A percentile compares a stretch with the other conserved stretches of the same genome.
Conservation (phyloP, 768 basidiomycete species). For the Boletus rubropictus region DNA sequence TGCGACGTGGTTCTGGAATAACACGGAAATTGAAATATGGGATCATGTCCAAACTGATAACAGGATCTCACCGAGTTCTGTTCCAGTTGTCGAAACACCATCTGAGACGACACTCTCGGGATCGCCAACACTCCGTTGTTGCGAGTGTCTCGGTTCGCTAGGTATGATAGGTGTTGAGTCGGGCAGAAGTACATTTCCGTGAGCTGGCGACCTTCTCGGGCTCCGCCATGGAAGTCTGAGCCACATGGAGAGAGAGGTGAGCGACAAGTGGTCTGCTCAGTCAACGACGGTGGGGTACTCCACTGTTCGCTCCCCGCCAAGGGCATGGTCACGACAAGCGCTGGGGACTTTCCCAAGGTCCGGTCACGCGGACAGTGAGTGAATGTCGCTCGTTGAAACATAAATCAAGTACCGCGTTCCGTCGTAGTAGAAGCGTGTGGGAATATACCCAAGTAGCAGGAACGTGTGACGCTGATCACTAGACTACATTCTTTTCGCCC, state of each 20-base stretch:
- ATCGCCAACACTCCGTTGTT: conserved; percentile 1
- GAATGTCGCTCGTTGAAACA: no score
- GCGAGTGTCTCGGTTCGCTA: background rate
- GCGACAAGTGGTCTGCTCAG: background rate
- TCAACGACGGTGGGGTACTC: background rate
- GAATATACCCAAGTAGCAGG: no score
- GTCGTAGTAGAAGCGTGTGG: background rate
- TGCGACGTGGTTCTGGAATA: conserved; percentile 2
- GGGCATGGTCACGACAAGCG: background rate
- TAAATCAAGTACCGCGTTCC: background rate
- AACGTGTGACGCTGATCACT: no score
- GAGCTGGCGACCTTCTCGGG: conserved; percentile 1
- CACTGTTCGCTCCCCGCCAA: no score
- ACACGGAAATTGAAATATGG: background rate
- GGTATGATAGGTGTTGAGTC: background rate
- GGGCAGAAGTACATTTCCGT: background rate
- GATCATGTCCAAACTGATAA: background rate
- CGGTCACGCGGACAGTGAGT: no score
- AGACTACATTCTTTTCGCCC: background rate
- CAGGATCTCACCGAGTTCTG: background rate
- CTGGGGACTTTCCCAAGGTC: background rate
- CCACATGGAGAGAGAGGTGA: conserved; percentile 3
- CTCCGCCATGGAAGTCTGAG: conserved; percentile 5
- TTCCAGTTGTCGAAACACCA: background rate
- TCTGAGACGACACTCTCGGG: background rate